Evolutionary conservation across 495 filamentous ascomycete species (phyloP), one percentile per base, ranked within the genome.

Genomic region (Endocarpon pusillum): DNA sequence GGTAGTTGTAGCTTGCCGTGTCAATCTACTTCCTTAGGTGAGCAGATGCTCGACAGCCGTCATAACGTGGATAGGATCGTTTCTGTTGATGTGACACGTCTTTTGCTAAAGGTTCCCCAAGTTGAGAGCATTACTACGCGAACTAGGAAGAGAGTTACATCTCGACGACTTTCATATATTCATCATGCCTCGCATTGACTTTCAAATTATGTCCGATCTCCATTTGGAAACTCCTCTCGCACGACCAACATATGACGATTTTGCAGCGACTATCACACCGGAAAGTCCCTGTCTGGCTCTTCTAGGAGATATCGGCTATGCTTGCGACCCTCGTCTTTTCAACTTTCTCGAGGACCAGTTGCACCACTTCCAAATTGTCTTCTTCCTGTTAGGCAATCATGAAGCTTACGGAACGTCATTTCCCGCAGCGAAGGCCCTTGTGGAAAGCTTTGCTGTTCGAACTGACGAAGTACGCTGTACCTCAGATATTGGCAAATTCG

Each of bases 151-250:
- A n/a, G n/a, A n/a, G n/a, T n/a, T n/a, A n/a, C n/a, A n/a, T n/a
- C n/a, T n/a, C n/a, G n/a, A n/a, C n/a, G n/a, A n/a, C n/a, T n/a
- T n/a, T n/a, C n/a, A n/a, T n/a, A n/a, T n/a, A n/a, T n/a, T n/a
- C n/a, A n/a, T n/a, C n/a, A n/a, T n/a, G n/a, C n/a, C n/a, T n/a
- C n/a, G n/a, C n/a, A n/a, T n/a, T n/a, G n/a, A n/a, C n/a, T 37
- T 75, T 33, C 71, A 75, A 38, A 61, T 73, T 18, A 33, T 69
- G 19, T 74, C 69, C 0, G 70, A 75, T 45, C 55, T 75, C 2
- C 70, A 74, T 39, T 47, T 75, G 0, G 66, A 75, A 37, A 48
- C 37, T 8, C 51, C 55, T 0, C 37, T 47, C 17, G 43, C 52
- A 15, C n/a, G n/a, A n/a, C n/a, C n/a, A n/a, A n/a, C n/a, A n/a